Evolutionary conservation across 2,329 filamentous ascomycete genomes (phyloP), one percentile per base, ranked within the genome.

Genomic region (Daldinia sp.): DNA sequence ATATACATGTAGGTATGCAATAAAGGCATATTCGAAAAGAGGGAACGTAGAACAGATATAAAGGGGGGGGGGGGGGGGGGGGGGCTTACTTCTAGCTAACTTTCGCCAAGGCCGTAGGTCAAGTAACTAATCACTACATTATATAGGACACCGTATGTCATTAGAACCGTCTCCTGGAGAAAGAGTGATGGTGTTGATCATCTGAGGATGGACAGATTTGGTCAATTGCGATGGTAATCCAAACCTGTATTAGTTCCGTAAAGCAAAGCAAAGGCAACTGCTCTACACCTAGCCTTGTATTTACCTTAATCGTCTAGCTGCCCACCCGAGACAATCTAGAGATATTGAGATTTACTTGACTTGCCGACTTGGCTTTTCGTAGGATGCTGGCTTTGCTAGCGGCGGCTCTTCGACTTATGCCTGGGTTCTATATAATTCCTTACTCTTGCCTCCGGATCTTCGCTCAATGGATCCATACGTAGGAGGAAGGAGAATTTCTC

Each of bases 381-480:
- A 58, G 30, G n/a, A 30, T 55, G 15, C 20, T 44, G 26, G 13
- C 41, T 39, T 65, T 30, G 13, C 30, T 39, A 57, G 1, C 35
- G 13, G 35, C 35, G 35, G 15, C 13, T 13, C 2, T 18, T 33
- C n/a, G 15, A 39, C 12, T 35, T 12, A 55, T 63, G 48, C 23
- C 13, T 13, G 9, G 33, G 33, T 13, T 39, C 4, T 13, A 37
- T 15, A 39, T 39, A 39, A 13, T 13, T 39, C 12, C 12, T 15
- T 33, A 18, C 30, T 12, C 13, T 39, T 26, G 13, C n/a, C 12
- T 50, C 23, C 13, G 39, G 20, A 6, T 26, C 18, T 44, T 15
- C 28, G 13, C 39, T 53, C 50, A 53, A 70, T 72, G 67, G 67
- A 67, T 26, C 62, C 58, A 13, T 69, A 68, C 15, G 1, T 63